phyloP scores from a whole-genome alignment of 1,284 basidiomycete genomes.

The Naganishia sp. region DNA sequence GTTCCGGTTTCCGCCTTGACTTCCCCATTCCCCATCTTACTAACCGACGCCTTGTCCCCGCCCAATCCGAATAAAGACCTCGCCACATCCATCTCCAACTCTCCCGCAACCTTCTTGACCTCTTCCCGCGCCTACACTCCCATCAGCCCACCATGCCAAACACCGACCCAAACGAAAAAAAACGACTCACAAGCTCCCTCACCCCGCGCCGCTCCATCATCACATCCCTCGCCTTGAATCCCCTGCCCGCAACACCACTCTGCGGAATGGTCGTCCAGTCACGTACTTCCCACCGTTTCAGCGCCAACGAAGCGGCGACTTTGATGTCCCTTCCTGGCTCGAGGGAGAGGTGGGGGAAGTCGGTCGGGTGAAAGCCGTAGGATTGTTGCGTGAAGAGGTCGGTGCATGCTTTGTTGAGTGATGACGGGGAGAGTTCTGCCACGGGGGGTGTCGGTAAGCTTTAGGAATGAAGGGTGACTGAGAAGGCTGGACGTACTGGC shows the following conservation, averaged over 20 bases:
- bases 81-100: slow-evolving; percentile 1
- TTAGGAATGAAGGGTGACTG: neutral
- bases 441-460: neutral
- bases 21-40: slow-evolving; percentile 8
- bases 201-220: slow-evolving; percentile 15
- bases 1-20: slow-evolving; percentile 7
- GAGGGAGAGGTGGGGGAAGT: slow-evolving; percentile 11
- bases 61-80: slow-evolving; percentile 14
- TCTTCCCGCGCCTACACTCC: slow-evolving; percentile 4
- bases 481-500: slow-evolving; percentile 5
- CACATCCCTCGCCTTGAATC: slow-evolving; percentile 28
- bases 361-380: slow-evolving; percentile 28
- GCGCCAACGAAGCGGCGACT: slow-evolving; percentile 20
- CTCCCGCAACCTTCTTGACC: slow-evolving; percentile 1
- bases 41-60: neutral
- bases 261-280: slow-evolving; percentile 27
- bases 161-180: neutral
- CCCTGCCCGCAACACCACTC: slow-evolving; percentile 9
- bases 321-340: slow-evolving; percentile 14
- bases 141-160: neutral
- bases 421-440: slow-evolving; percentile 16
- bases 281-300: slow-evolving; percentile 31
- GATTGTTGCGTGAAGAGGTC: slow-evolving; percentile 14
- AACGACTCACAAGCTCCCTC: slow-evolving; percentile 2
- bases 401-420: slow-evolving; percentile 6